phyloP scores from a whole-genome alignment of 1,284 basidiomycete species.

The Rhodotorula mucilaginosa region DNA sequence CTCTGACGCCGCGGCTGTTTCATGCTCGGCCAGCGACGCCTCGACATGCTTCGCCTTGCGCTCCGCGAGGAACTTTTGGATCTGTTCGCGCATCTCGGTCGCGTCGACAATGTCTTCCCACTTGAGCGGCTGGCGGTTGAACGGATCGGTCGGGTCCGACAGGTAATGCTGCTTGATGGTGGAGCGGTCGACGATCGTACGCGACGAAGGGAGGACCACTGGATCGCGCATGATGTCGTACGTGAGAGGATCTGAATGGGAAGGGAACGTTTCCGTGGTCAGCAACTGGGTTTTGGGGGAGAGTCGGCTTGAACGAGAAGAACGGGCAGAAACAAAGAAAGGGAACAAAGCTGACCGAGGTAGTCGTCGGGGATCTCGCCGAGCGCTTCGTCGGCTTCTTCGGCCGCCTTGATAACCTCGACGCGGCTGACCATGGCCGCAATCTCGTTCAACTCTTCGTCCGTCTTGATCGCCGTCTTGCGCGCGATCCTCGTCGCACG shows the following conservation, averaged over 20 bases:
- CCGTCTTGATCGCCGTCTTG: conserved; percentile 69
- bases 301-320: not conserved
- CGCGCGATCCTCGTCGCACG: conserved; percentile 70
- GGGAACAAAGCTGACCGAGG: conserved; percentile 59
- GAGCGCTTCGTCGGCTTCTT: conserved; percentile 77
- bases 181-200: conserved; percentile 74
- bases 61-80: conserved; percentile 31
- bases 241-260: conserved; percentile 76
- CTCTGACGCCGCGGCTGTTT: not conserved
- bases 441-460: conserved; percentile 73
- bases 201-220: conserved; percentile 83
- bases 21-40: not conserved
- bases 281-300: too few relatives aligned
- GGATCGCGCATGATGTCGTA: conserved; percentile 94
- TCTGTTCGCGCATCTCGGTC: conserved; percentile 34
- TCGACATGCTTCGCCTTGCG: conserved; percentile 10
- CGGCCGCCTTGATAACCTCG: conserved; percentile 76
- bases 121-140: conserved; percentile 51
- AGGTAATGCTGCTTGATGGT: conserved; percentile 88
- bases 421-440: conserved; percentile 73
- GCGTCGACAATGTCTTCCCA: conserved; percentile 49
- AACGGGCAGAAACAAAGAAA: conserved; percentile 30
- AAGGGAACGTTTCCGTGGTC: too few relatives aligned
- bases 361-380: conserved; percentile 96
- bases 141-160: conserved; percentile 69